These are phyloP conservation scores for Panicum miliaceum DNA, from an alignment of 176 grass and related monocot genomes.

Conservation along the genomic window DNA sequence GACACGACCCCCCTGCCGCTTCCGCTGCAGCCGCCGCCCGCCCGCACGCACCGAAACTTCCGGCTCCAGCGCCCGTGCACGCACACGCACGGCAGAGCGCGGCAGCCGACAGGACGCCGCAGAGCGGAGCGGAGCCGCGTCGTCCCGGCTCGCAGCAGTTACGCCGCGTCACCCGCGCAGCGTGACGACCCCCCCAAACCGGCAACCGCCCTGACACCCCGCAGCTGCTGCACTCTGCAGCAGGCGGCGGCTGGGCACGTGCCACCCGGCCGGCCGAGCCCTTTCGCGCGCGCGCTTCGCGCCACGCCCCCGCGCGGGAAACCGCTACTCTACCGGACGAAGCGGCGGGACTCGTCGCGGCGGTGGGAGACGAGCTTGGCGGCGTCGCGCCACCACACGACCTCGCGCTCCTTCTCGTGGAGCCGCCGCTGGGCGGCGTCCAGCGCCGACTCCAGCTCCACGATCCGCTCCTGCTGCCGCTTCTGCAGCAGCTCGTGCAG, in stretches of 20 bases:
- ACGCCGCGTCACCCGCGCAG: conserved; percentile 38
- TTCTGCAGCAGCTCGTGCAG: conserved; percentile 81
- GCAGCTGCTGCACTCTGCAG: background rate
- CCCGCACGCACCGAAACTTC: background rate
- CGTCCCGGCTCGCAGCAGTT: conserved; percentile 2
- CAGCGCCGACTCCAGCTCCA: conserved; percentile 82
- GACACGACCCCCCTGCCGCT: background rate
- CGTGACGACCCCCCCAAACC: conserved; percentile 13
- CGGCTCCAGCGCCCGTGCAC: too few species aligned
- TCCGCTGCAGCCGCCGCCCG: background rate
- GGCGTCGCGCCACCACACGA: conserved; percentile 94
- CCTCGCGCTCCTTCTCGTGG: conserved; percentile 85
- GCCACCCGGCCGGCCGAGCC: background rate
- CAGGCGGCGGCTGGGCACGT: background rate
- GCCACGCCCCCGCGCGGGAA: background rate
- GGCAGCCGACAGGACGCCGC: background rate
- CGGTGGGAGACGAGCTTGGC: conserved; percentile 86
- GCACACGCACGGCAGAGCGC: background rate
- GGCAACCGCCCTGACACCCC: background rate
- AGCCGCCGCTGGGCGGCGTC: conserved; percentile 66
- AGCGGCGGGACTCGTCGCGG: conserved; percentile 62
- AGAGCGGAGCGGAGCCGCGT: background rate
- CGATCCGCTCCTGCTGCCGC: conserved; percentile 89
- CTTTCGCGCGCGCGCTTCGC: conserved; percentile 7
- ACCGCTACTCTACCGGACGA: background rate